Evolutionary conservation across 1,139 yeast genomes (phyloP), one percentile per base, ranked within the genome.

Genomic region (Martiniozyma asiatica): DNA sequence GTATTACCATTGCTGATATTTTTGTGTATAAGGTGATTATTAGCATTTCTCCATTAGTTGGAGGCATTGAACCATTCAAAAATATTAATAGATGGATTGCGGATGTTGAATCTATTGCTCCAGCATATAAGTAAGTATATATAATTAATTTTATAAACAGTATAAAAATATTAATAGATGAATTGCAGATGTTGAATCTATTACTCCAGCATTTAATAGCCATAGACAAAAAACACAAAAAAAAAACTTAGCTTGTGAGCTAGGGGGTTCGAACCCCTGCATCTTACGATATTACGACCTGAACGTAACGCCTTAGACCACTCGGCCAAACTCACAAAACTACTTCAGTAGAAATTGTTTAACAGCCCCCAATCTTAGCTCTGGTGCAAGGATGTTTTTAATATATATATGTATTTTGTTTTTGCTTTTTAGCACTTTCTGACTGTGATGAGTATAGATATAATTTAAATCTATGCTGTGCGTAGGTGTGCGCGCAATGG

Each of bases 251-350:
- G 27, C 14, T 28, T 48, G 53, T 45, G 51, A 47, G 48, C 51
- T 47, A 47, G 46, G 53, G 47, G 53, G 51, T 47, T 48, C 53
- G 53, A 48, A 48, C 53, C 47, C 53, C 46, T 47, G 53, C 51
- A 43, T 45, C 51, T 46, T 45, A 36, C 47, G 51, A 48, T 43
- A 48, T 47, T 50, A 46, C 51, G 51, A 49, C 43, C 43, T 39
- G 42, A 39, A 41, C 44, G 43, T 38, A 38, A 41, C 43, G 43
- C 44, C 44, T 39, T 41, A 41, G 41, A 39, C 43, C 44, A 41
- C 44, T 41, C 44, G 43, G 43, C 43, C 42, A 39, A 41, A 40
- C 44, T 36, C 44, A 39, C 44, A 30, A 32, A 35, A 31, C 24
- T 14, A 20, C 10, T 11, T n/a, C n/a, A n/a, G n/a, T n/a, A n/a